Evolutionary conservation across 768 basidiomycete species (phyloP).

Genomic region (Lentinula sp.): DNA sequence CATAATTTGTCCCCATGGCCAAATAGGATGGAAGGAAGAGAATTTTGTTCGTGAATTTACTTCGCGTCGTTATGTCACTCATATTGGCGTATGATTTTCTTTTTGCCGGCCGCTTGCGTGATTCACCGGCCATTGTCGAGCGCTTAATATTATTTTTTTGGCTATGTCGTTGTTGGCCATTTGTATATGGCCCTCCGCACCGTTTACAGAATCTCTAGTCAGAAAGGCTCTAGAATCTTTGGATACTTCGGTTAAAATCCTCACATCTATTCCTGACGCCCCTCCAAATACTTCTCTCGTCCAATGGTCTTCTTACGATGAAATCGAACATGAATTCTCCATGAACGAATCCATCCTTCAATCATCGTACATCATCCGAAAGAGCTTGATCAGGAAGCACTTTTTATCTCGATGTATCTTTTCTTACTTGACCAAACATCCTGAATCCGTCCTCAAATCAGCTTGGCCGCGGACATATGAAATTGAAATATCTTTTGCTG

Average conservation of each 20-base stretch:
- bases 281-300: neutral
- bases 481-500: constrained; percentile 81
- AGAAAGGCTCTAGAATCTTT: constrained; percentile 28
- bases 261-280: constrained; percentile 12
- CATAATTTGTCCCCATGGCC: constrained; percentile 47
- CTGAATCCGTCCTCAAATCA: constrained; percentile 44
- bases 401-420: constrained; percentile 74
- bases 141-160: neutral
- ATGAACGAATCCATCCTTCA: constrained; percentile 50
- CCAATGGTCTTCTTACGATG: constrained; percentile 68
- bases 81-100: constrained; percentile 2
- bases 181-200: constrained; percentile 42
- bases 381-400: constrained; percentile 92
- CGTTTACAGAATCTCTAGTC: constrained; percentile 40
- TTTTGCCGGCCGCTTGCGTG: neutral
- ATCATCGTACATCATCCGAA: constrained; percentile 85
- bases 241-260: constrained; percentile 14
- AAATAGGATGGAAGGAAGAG: neutral
- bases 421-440: constrained; percentile 67
- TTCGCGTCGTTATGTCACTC: neutral
- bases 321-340: constrained; percentile 57
- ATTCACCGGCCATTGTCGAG: neutral
- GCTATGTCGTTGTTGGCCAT: neutral
- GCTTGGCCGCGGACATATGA: constrained; percentile 75
- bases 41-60: neutral